Conservation (phyloP, 1,284 basidiomycete genomes). For the Papiliotrema nemorosa region DNA sequence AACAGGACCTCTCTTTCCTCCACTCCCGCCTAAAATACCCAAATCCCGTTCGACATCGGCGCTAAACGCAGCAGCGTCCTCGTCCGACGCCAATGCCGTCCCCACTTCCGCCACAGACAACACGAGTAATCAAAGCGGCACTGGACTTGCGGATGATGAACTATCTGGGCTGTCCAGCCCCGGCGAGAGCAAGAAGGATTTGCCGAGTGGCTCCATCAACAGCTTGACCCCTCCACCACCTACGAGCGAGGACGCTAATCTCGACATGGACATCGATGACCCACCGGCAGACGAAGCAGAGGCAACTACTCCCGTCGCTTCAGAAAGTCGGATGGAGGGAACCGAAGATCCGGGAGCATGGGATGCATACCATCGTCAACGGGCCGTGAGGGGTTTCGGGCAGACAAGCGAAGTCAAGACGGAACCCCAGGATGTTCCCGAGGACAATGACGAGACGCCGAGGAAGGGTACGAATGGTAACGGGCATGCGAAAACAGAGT, state of each 20-base stretch:
- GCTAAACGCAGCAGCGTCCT: conserved; percentile 20
- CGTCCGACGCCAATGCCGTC: conserved; percentile 7
- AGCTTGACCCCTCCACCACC: conserved; percentile 39
- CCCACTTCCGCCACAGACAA: not conserved
- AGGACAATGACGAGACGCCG: conserved; percentile 12
- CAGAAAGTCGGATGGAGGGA: no score
- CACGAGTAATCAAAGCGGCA: not conserved
- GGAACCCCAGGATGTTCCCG: conserved; percentile 41
- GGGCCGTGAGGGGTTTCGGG: conserved; percentile 25
- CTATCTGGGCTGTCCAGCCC: not conserved
- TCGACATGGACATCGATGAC: conserved; percentile 10
- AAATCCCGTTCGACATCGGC: conserved; percentile 24
- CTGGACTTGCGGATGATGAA: not conserved
- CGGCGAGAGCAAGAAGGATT: not conserved
- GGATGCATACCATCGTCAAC: conserved; percentile 29
- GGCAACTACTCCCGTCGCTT: no score
- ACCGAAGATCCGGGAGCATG: conserved; percentile 30
- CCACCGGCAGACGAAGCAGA: conserved; percentile 8
- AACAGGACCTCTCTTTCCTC: conserved; percentile 44
- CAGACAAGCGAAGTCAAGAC: conserved; percentile 9
- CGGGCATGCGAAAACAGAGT: conserved; percentile 4
- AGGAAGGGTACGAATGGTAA: conserved; percentile 19
- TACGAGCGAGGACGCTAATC: conserved; percentile 27
- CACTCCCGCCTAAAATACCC: conserved; percentile 44
- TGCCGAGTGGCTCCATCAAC: conserved; percentile 18